Base-by-base conservation (phyloP, 2,329 filamentous ascomycete genomes). In the Talaromyces sp. region DNA sequence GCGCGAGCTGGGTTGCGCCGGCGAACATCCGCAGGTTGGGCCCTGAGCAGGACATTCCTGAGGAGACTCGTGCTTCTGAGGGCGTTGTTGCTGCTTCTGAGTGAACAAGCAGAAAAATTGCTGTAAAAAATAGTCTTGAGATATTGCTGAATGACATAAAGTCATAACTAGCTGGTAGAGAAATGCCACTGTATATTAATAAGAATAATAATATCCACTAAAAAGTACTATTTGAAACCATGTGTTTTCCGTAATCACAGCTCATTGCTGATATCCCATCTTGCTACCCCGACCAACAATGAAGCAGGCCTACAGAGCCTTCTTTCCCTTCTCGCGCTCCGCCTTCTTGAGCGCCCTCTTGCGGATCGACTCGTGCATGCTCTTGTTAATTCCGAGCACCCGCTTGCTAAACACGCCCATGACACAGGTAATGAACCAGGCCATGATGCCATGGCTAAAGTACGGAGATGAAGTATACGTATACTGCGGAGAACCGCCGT, bases 371-470 rank as follows among this genome's bases (percentile, higher is more conserved):
- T 89, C 80, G 73, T 97, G 93, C 88, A 96, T 93, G 36, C 75
- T 78, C 74, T 79, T 82, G 71, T 90, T 91, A 68, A 85, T 77
- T 12, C 79, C 78, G 53, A 89, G 75, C n/a, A 87, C 81, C 40
- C 84, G 72, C 31, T 76, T 74, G 68, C 80, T 84, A 74, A 85
- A 85, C 50, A 85, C 77, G 0, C 87, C 87, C 42, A 84, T 75
- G 57, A 89, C 80, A 34, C 81, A 83, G 61, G 82, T 82, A 59
- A 97, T 81, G 61, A 86, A 85, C 89, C 91, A 97, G 66, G 94
- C 88, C 87, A 97, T 90, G 59, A 96, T 73, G 0, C 89, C 91
- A 76, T 99, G 95, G 67, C 85, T 90, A 93, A 93, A 98, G 81
- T 89, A 97, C 0, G 95, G 96, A 2, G 92, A 96, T 70, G 91